A percentile compares a stretch with the other conserved stretches of the same genome.
phyloP scores from a whole-genome alignment of 371 early-diverging fungal genomes.

The Saksenaea oblongispora region DNA sequence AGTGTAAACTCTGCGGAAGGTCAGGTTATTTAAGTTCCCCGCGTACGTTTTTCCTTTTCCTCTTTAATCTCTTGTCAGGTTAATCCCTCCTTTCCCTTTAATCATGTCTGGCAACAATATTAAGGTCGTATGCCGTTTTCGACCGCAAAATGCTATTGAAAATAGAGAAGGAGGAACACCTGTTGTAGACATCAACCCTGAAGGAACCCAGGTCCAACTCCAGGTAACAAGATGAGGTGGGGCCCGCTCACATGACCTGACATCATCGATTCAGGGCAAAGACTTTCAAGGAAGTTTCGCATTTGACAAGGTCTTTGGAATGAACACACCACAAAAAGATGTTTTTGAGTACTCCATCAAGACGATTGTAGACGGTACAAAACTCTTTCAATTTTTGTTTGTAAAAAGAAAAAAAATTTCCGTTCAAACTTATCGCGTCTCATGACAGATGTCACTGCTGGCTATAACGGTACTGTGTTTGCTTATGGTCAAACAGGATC shows the following conservation, averaged over 20 bases:
- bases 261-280: slow-evolving; percentile 61
- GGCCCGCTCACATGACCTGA: background rate
- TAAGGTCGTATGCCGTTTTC: slow-evolving; percentile 94
- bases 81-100: background rate
- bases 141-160: slow-evolving; percentile 93
- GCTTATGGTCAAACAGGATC: slow-evolving; percentile 97
- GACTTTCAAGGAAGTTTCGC: slow-evolving; percentile 84
- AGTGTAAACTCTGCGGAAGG: background rate
- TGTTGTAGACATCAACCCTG: slow-evolving; percentile 80
- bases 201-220: slow-evolving; percentile 74
- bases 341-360: slow-evolving; percentile 90
- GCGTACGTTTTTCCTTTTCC: slow-evolving; percentile 4
- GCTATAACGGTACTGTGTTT: slow-evolving; percentile 96
- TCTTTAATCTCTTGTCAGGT: slow-evolving; percentile 14
- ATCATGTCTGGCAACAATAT: slow-evolving; percentile 76
- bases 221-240: slow-evolving; percentile 40
- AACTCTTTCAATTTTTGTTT: background rate
- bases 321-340: slow-evolving; percentile 76
- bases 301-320: slow-evolving; percentile 90
- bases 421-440: background rate
- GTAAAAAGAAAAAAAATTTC: background rate
- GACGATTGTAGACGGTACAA: slow-evolving; percentile 86
- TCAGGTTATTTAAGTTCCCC: slow-evolving; percentile 1
- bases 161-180: slow-evolving; percentile 84
- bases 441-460: slow-evolving; percentile 62